Base-by-base conservation (phyloP, 345 rosid genomes). In the Excoecaria agallocha region DNA sequence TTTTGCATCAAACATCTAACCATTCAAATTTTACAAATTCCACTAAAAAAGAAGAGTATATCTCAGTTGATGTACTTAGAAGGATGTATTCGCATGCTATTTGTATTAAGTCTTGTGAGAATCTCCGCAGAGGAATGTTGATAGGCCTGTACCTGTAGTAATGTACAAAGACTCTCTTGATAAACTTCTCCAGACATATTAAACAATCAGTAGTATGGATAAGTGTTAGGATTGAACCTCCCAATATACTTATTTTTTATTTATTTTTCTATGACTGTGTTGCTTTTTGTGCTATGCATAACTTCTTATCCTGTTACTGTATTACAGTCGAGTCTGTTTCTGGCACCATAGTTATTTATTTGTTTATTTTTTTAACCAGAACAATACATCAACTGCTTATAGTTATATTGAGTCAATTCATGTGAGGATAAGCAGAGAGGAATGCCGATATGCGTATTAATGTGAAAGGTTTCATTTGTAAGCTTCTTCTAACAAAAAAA, bases 381-480 rank as follows among this genome's bases (percentile, higher is more conserved):
- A 52, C 38, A 54, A 37, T 55, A 70, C 12, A 55, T 37, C 73
- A 51, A 38, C 55, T 43, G 45, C 20, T 61, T 66, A 19, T 30
- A 30, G 30, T 30, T 30, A 30, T 39, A 9, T 46, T 66, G 16
- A 66, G 35, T 52, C 46, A 15, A 69, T 52, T 35, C 58, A 30
- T 37, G 8, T 55, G 48, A 69, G 50, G 19, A 15, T 39, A 9
- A 22, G 22, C 16, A 20, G 70, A 22, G 1, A 65, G 9, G 41
- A 74, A 24, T 64, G 57, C 37, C 55, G 25, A 16, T 56, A 74
- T 35, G 49, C 16, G 38, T 60, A 48, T 17, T 72, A 12, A 41
- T 57, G 13, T 49, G 17, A 3, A 11, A 4, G 3, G 19, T n/a
- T 12, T 61, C 46, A 49, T 16, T 19, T 45, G 13, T 61, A 45